Conservation (phyloP, 2,329 filamentous ascomycete species). For the Laburnicola sp. region DNA sequence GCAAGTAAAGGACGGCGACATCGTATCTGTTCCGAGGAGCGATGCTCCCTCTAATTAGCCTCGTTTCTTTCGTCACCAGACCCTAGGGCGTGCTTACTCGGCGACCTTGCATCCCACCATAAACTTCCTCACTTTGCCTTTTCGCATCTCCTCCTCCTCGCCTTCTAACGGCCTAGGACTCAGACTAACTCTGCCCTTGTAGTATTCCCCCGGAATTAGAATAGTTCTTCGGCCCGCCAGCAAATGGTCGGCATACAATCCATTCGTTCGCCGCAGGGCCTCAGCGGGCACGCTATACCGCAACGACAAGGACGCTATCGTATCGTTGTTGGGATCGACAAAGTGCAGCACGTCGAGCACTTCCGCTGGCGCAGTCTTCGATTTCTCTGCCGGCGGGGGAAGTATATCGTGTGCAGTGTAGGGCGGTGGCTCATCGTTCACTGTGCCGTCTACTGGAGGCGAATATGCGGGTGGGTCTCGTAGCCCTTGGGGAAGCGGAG, state of each 20-base stretch:
- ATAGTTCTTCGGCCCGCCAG: slow-evolving; percentile 69
- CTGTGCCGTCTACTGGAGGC: slow-evolving; percentile 41
- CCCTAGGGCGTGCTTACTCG: slow-evolving; percentile 61
- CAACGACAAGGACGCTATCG: slow-evolving; percentile 68
- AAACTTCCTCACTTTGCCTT: slow-evolving; percentile 71
- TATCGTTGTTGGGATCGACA: slow-evolving; percentile 70
- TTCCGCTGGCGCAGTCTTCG: slow-evolving; percentile 27
- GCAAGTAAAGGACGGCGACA: slow-evolving; percentile 73
- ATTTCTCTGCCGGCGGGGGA: slow-evolving; percentile 38
- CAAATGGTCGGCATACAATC: slow-evolving; percentile 71
- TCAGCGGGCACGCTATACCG: slow-evolving; percentile 69
- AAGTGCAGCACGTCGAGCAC: slow-evolving; percentile 74
- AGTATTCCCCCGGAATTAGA: slow-evolving; percentile 71
- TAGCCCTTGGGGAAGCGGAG: slow-evolving; percentile 65
- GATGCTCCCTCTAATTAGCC: slow-evolving; percentile 46
- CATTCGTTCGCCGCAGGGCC: slow-evolving; percentile 67
- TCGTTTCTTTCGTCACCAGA: background rate
- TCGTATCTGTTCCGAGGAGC: slow-evolving; percentile 58
- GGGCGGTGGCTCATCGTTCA: slow-evolving; percentile 49
- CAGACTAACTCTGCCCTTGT: slow-evolving; percentile 67
- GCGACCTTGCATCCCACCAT: slow-evolving; percentile 78
- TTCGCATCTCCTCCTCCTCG: slow-evolving; percentile 72
- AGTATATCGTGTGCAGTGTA: slow-evolving; percentile 45
- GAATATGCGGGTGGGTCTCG: slow-evolving; percentile 69
- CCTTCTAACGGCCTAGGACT: slow-evolving; percentile 72